A percentile compares a stretch with the other conserved stretches of the same genome.
phyloP scores from a whole-genome alignment of 176 grass and related monocot genomes.

The Aegilops bicornis region DNA sequence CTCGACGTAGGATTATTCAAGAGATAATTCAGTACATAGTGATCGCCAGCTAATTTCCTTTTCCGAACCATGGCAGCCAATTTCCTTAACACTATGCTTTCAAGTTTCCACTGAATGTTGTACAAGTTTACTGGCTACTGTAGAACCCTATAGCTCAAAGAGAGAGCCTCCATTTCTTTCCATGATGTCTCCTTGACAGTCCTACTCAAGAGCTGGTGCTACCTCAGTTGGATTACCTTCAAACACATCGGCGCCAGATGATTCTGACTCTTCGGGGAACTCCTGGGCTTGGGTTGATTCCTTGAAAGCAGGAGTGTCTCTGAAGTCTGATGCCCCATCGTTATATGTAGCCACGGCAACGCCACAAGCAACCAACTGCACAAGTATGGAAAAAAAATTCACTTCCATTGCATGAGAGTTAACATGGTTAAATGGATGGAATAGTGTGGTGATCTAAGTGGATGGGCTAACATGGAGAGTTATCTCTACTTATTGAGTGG shows the following conservation, averaged over 20 bases:
- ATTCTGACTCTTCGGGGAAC: constrained; percentile 84
- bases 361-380: constrained; percentile 87
- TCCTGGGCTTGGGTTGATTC: constrained; percentile 67
- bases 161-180: constrained; percentile 10
- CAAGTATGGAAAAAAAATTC: neutral
- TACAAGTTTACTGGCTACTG: constrained; percentile 13
- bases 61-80: neutral
- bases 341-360: constrained; percentile 87
- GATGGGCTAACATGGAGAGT: neutral
- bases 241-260: constrained; percentile 79
- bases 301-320: constrained; percentile 78
- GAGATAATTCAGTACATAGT: constrained; percentile 20
- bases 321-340: constrained; percentile 90
- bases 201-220: constrained; percentile 81
- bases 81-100: constrained; percentile 31
- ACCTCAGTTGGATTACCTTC: constrained; percentile 97
- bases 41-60: constrained; percentile 14
- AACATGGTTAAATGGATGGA: neutral
- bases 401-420: neutral
- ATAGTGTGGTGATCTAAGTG: neutral
- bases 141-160: constrained; percentile 6
- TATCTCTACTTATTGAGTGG: neutral
- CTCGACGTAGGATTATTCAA: neutral
- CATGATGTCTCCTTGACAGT: neutral
- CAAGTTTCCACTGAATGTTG: constrained; percentile 5